Evolutionary conservation across 1,284 basidiomycete species (phyloP).

Genomic region (Austroboletus novae-zelandiae): DNA sequence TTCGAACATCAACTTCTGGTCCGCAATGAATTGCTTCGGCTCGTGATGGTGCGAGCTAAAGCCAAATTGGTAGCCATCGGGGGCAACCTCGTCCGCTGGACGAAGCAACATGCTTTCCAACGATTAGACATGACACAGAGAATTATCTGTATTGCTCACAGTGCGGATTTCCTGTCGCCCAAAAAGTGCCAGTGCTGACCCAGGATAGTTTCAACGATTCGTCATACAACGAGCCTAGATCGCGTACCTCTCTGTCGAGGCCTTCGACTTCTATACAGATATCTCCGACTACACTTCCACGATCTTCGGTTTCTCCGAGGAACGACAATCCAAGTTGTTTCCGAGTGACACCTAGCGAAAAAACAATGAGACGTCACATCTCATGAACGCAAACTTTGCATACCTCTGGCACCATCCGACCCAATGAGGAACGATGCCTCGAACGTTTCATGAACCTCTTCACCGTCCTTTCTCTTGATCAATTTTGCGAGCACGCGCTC

Average conservation of each 20-base stretch:
- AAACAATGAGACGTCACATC: not conserved
- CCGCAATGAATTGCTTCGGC: slow-evolving; percentile 25
- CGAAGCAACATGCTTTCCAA: not conserved
- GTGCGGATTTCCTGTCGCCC: slow-evolving; percentile 4
- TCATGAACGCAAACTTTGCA: not conserved
- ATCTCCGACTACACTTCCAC: slow-evolving; percentile 39
- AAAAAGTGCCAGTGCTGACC: slow-evolving; percentile 34
- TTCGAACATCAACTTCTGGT: slow-evolving; percentile 14
- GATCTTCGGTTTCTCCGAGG: slow-evolving; percentile 40
- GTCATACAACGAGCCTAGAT: not conserved
- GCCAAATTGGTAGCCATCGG: slow-evolving; percentile 35
- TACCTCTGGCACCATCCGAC: slow-evolving; percentile 38
- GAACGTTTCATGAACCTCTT: slow-evolving; percentile 17
- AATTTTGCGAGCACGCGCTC: slow-evolving; percentile 26
- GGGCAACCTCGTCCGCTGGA: slow-evolving; percentile 14
- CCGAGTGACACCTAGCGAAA: slow-evolving; percentile 28
- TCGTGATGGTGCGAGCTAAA: slow-evolving; percentile 29
- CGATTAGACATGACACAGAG: not conserved
- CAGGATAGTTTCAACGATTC: not conserved
- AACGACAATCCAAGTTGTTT: slow-evolving; percentile 45
- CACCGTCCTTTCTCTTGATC: slow-evolving; percentile 17
- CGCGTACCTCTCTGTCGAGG: slow-evolving; percentile 35
- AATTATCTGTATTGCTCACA: not conserved
- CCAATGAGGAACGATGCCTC: slow-evolving; percentile 35
- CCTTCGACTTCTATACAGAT: too few species aligned